Evolutionary conservation across 805 yeast genomes (phyloP).

Genomic region (Wickerhamiella brachini): DNA sequence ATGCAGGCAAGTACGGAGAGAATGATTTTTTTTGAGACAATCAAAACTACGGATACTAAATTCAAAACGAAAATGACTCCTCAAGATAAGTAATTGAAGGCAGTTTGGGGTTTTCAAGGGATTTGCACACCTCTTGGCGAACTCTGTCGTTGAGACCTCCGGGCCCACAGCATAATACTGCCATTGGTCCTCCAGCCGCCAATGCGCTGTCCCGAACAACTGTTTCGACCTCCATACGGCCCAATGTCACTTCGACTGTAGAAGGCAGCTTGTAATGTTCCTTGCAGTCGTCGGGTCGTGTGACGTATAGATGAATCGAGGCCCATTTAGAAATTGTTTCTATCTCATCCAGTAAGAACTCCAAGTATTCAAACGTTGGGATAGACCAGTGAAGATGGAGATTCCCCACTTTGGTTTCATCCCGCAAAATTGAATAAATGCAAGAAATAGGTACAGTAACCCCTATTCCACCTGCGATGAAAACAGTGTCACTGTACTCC

Average conservation of each 20-base stretch:
- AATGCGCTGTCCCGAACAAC: slow-evolving; percentile 1
- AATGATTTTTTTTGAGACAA: no score
- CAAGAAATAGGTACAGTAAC: slow-evolving; percentile 33
- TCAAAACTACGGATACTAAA: background rate
- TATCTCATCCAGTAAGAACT: slow-evolving; percentile 7
- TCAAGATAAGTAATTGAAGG: slow-evolving; percentile 10
- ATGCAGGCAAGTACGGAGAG: no score
- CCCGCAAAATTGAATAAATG: slow-evolving; percentile 4
- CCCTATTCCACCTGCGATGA: slow-evolving; percentile 49
- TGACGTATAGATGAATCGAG: slow-evolving; percentile 1
- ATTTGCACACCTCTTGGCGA: slow-evolving; percentile 8
- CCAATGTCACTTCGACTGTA: background rate
- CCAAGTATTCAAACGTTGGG: slow-evolving; percentile 3
- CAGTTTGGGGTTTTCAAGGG: slow-evolving; percentile 4
- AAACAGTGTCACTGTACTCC: slow-evolving; percentile 28
- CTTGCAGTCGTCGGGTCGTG: background rate
- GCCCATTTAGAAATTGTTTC: background rate
- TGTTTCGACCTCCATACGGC: slow-evolving; percentile 1
- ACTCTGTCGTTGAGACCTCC: slow-evolving; percentile 9
- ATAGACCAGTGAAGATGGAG: slow-evolving; percentile 14
- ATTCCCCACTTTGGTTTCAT: background rate
- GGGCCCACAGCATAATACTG: slow-evolving; percentile 15
- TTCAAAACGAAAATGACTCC: slow-evolving; percentile 9
- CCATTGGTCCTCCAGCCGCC: slow-evolving; percentile 4
- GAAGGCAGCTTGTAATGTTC: background rate